Evolutionary conservation across 257 asterid species (phyloP).

Genomic region (Nicotiana paniculata): DNA sequence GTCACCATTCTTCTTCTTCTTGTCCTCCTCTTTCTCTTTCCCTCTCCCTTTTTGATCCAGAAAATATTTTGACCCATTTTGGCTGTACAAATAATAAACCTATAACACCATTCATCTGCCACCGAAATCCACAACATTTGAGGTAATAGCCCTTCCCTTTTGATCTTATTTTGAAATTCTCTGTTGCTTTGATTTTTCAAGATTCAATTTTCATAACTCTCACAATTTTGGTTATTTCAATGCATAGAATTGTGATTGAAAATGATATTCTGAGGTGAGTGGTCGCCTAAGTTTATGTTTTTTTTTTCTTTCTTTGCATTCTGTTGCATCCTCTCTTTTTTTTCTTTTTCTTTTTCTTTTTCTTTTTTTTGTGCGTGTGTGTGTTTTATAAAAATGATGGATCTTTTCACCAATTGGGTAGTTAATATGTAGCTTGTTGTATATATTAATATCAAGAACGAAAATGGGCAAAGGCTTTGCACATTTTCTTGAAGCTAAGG

Average conservation of each 20-base stretch:
- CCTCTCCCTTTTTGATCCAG: not conserved
- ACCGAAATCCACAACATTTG: not conserved
- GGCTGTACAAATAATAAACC: not conserved
- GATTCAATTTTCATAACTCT: not conserved
- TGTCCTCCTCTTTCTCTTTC: not conserved
- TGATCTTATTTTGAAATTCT: not conserved
- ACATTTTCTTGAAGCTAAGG: not conserved
- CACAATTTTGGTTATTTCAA: not conserved
- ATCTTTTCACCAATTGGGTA: not conserved
- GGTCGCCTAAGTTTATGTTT: no score
- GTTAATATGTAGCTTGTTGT: not conserved
- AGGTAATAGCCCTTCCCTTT: not conserved
- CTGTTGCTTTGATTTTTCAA: not conserved
- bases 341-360: no score
- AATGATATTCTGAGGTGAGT: no score
- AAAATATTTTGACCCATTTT: not conserved
- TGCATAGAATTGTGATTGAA: not conserved
- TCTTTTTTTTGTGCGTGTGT: not conserved
- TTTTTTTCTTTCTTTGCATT: no score
- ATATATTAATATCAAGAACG: not conserved
- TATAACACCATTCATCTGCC: not conserved
- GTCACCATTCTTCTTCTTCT: not conserved
- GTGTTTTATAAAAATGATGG: not conserved
- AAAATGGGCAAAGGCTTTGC: constrained; percentile 1
- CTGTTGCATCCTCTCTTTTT: no score